Evolutionary conservation across 2,329 filamentous ascomycete genomes (phyloP).

Genomic region (Magnaporthiopsis poae): DNA sequence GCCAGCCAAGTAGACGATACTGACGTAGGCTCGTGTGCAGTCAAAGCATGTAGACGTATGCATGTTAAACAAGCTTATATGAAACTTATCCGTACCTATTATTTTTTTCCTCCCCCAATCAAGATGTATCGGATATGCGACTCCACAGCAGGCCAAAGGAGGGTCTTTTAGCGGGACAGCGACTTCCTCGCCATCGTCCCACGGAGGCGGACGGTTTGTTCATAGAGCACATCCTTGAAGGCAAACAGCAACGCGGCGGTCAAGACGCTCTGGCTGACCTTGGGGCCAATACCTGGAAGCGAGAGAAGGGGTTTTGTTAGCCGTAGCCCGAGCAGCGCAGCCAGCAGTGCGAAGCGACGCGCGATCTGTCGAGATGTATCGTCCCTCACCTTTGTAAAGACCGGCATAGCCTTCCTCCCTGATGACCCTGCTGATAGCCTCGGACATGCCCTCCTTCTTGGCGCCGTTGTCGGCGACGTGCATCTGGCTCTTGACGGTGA

Average conservation of each 20-base stretch:
- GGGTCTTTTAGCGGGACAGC: constrained; percentile 11
- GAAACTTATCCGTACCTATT: background rate
- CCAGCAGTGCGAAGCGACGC: background rate
- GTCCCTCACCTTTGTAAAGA: constrained; percentile 72
- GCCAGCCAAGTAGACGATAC: background rate
- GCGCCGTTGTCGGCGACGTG: constrained; percentile 69
- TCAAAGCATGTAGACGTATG: background rate
- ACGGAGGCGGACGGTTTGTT: constrained; percentile 62
- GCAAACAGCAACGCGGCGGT: constrained; percentile 94
- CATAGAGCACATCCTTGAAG: constrained; percentile 94
- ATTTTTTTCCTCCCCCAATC: background rate
- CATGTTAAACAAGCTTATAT: background rate
- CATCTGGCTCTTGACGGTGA: constrained; percentile 96
- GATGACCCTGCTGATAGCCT: constrained; percentile 69
- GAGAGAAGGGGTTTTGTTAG: constrained; percentile 1
- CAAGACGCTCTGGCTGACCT: constrained; percentile 92
- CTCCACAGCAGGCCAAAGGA: background rate
- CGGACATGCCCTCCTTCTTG: constrained; percentile 69
- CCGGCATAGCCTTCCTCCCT: constrained; percentile 83
- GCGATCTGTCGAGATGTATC: background rate
- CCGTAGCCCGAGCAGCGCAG: background rate
- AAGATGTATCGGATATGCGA: background rate
- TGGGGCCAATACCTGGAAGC: constrained; percentile 72
- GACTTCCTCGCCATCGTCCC: constrained; percentile 31
- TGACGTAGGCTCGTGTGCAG: too few relatives aligned